Evolutionary conservation across 2,329 filamentous ascomycete species (phyloP).

Genomic region (Simplicillium aogashimaense): DNA sequence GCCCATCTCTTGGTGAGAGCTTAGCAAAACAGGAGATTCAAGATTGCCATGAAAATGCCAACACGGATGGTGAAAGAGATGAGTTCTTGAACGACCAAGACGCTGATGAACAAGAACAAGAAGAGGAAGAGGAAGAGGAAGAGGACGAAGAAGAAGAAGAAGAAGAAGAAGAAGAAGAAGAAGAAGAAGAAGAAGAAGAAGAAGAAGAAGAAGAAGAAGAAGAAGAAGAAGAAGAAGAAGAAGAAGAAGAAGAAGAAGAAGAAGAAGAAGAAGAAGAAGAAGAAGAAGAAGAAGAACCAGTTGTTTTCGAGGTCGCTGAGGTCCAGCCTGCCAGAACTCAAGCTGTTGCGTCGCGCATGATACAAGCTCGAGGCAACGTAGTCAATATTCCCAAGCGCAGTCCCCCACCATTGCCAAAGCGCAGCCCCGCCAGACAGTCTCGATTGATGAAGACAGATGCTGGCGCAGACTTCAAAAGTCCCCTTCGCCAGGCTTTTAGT

Average conservation of each 20-base stretch:
- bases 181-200: slow-evolving; percentile 37
- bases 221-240: slow-evolving; percentile 19
- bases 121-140: slow-evolving; percentile 47
- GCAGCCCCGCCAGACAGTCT: slow-evolving; percentile 60
- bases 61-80: not conserved
- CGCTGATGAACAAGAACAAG: slow-evolving; percentile 33
- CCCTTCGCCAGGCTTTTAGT: slow-evolving; percentile 38
- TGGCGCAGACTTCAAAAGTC: slow-evolving; percentile 50
- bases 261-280: slow-evolving; percentile 38
- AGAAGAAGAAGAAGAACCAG: slow-evolving; percentile 49
- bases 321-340: slow-evolving; percentile 44
- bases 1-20: not conserved
- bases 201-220: slow-evolving; percentile 37
- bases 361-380: slow-evolving; percentile 65
- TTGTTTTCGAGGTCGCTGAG: slow-evolving; percentile 59
- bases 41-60: not conserved
- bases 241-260: slow-evolving; percentile 29
- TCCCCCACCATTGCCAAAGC: slow-evolving; percentile 65
- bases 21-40: not conserved
- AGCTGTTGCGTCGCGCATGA: slow-evolving; percentile 53
- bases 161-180: slow-evolving; percentile 20
- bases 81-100: slow-evolving; percentile 12
- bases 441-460: slow-evolving; percentile 40
- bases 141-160: too few relatives aligned
- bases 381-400: slow-evolving; percentile 77